Conservation (phyloP, 148 eudicot species). For the Limonium bicolor region DNA sequence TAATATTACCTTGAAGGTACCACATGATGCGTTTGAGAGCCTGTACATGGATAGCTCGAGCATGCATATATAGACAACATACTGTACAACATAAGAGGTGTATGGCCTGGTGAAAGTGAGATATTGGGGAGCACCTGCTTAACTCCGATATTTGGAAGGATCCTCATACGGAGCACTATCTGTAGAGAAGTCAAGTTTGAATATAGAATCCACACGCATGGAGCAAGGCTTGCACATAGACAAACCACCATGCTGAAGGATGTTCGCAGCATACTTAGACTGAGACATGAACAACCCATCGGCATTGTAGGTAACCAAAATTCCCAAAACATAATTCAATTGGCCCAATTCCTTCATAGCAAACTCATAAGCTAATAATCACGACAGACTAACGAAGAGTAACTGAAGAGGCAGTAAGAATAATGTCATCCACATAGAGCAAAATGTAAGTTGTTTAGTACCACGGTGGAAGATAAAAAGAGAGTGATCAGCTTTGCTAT, state of each 20-base stretch:
- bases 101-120: not conserved
- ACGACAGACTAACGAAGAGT: not conserved
- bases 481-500: not conserved
- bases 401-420: slow-evolving; percentile 1
- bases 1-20: not conserved
- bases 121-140: not conserved
- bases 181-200: not conserved
- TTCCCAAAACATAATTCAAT: not conserved
- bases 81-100: not conserved
- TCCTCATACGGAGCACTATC: too few species aligned
- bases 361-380: not conserved
- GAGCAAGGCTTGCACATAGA: not conserved
- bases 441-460: slow-evolving; percentile 1
- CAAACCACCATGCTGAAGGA: not conserved
- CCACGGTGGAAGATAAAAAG: not conserved
- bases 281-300: not conserved
- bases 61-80: too few species aligned
- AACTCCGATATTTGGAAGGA: too few species aligned
- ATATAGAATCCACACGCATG: not conserved
- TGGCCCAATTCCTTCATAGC: slow-evolving; percentile 4
- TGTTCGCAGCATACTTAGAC: not conserved
- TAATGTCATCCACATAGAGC: not conserved
- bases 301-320: not conserved
- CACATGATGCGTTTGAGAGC: not conserved
- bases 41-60: not conserved